Percentiles rank a stretch among this genome's conserved stretches.
These are phyloP conservation scores for Quillaja saponaria DNA, from an alignment of 306 rosid species.

Conservation along the genomic window DNA sequence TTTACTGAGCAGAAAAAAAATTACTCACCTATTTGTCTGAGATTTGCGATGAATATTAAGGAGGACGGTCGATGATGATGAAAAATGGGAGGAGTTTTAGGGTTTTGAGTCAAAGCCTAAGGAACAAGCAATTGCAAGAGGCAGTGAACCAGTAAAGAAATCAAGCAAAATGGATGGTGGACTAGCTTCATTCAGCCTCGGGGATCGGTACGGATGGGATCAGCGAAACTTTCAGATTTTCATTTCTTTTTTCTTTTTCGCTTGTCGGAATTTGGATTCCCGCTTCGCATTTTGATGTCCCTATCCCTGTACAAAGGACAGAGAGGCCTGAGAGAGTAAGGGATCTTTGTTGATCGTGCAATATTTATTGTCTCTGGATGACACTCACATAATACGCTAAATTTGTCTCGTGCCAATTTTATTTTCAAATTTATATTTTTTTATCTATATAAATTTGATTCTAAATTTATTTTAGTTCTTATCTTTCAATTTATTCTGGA, in stretches of 20 bases:
- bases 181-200: background rate
- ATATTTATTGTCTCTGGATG: no score
- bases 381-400: no score
- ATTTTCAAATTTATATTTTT: no score
- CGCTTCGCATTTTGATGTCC: constrained; percentile 8
- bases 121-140: background rate
- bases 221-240: background rate
- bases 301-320: no score
- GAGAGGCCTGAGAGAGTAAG: no score
- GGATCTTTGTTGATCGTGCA: no score
- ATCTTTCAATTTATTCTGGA: no score
- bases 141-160: background rate
- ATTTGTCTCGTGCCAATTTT: no score
- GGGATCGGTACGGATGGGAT: background rate
- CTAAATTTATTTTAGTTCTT: no score
- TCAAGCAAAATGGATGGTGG: background rate
- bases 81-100: background rate
- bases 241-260: no score
- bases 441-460: no score
- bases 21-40: background rate
- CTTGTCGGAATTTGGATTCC: background rate
- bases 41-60: background rate
- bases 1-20: background rate
- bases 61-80: background rate
- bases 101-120: no score